Evolutionary conservation across 2,329 filamentous ascomycete species (phyloP), one percentile per base, ranked within the genome.

Genomic region (Colletotrichum sp.): DNA sequence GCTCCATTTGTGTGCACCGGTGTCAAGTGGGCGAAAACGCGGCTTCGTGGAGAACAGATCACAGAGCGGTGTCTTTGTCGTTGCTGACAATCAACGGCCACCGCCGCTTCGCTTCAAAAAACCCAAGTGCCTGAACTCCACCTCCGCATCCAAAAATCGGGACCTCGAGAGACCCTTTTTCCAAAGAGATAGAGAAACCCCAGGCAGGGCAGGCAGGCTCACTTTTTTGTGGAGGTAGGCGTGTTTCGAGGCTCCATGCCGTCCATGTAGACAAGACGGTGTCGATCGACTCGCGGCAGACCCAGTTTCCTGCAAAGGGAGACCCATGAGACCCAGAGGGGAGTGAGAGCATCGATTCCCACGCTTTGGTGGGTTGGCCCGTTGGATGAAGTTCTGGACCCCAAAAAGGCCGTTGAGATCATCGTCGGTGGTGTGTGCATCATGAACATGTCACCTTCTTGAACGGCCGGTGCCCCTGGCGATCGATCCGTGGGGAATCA

Each of bases 91-190:
- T 52, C n/a, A 52, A 13, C 43, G 43, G 43, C 43, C 43, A 52
- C 43, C 43, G 43, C 43, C 21, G 43, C 28, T 39, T 72, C 6
- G 32, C 21, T 21, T 16, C 21, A 24, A 52, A n/a, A 52, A 52
- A 1, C n/a, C n/a, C n/a, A 13, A 52, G 43, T 52, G 43, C 43
- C 43, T 52, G 43, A 52, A 52, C n/a, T 68, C 68, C 68, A 70
- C 68, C 68, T 70, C 68, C 68, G 73, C 69, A n/a, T 36, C 14
- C 21, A 39, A 59, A 64, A 59, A 52, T 43, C 48, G 73, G 69
- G 34, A 21, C 70, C 4, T 39, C 30, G 39, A 21, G 28, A 32
- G 28, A 43, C 18, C 36, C 26, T 6, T 43, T 18, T 16, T 14
- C 13, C 13, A 26, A 12, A 26, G 18, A 59, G 57, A 52, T 59